phyloP scores from a whole-genome alignment of 345 rosid species.

The Dovyalis caffra region DNA sequence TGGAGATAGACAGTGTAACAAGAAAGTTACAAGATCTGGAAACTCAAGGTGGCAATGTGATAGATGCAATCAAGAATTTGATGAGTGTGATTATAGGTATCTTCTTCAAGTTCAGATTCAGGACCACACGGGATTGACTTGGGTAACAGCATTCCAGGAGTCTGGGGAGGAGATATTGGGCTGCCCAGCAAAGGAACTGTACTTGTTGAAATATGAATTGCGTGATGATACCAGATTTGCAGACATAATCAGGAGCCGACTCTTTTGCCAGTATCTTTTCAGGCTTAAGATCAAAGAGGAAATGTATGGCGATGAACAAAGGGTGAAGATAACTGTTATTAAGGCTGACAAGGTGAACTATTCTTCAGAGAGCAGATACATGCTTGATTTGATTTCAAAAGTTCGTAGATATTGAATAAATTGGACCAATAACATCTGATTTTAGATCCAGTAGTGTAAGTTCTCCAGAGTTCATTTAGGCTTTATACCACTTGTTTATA shows the following conservation, averaged over 20 bases:
- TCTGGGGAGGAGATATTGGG: conserved; percentile 81
- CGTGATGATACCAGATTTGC: conserved; percentile 60
- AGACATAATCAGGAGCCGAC: conserved; percentile 44
- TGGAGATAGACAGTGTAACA: conserved; percentile 82
- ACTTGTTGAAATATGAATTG: conserved; percentile 53
- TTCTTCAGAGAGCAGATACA: conserved; percentile 55
- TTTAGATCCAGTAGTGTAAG: conserved; percentile 9
- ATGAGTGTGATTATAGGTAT: conserved; percentile 82
- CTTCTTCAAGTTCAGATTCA: conserved; percentile 90
- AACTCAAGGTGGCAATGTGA: conserved; percentile 70
- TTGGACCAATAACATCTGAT: conserved; percentile 20
- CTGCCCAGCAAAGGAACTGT: conserved; percentile 66
- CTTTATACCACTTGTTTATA: neutral
- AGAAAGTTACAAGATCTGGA: conserved; percentile 64
- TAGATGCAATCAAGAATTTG: conserved; percentile 84
- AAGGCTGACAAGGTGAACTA: conserved; percentile 64
- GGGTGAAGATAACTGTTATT: conserved; percentile 70
- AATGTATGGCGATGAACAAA: conserved; percentile 72
- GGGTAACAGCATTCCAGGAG: conserved; percentile 93
- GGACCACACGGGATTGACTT: conserved; percentile 74
- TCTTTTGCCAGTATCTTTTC: conserved; percentile 57
- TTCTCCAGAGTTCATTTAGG: neutral
- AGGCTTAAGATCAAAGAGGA: conserved; percentile 91
- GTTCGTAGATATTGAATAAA: conserved; percentile 16
- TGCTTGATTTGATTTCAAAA: conserved; percentile 53